Base-by-base conservation (phyloP, 73 alveolate species). In the Symbiodinium pilosum region DNA sequence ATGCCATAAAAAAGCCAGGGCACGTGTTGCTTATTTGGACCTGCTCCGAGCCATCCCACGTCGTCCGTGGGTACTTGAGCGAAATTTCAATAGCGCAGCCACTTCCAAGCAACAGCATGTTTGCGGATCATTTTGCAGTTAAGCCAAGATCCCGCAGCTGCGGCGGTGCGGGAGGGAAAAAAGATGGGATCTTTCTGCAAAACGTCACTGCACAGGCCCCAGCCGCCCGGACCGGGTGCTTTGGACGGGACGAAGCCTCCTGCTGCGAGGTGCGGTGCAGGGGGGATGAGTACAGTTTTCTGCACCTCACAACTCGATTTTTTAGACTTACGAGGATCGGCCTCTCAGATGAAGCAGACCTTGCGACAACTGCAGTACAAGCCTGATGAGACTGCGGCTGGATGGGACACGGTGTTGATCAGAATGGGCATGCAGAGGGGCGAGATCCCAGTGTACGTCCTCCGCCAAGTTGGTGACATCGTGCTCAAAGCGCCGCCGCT, bases 371-470 rank as follows among this genome's bases (percentile, higher is more conserved):
- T 91, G 88, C 68, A 91, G 97, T 91, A 91, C 87, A 69, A 75
- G 24, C 88, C 97, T 28, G 87, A 91, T 40, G 97, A 91, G 52
- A 42, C n/a, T 32, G 97, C 71, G 20, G 97, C 88, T 30, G 97
- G 97, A 14, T 91, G 97, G 97, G 97, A 91, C 87, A 91, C 97
- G 30, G 97, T 91, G 83, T 18, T 16, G 56, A 54, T 91, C 56
- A 5, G 87, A 81, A 64, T 42, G 73, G 64, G 64, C 92, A 36
- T 41, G 69, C n/a, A 30, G 69, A 75, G 30, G 43, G 86, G 86
- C 42, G 47, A 32, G 86, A 38, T 32, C 14, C 86, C 86, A 43
- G 87, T 34, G 39, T 40, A 36, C 87, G 16, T 28, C 32, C 87
- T 38, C 56, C 34, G 77, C 21, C 47, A n/a, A 30, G 44, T 81